Conservation (phyloP, 768 basidiomycete species). For the Chalciporus pseudorubinellus region DNA sequence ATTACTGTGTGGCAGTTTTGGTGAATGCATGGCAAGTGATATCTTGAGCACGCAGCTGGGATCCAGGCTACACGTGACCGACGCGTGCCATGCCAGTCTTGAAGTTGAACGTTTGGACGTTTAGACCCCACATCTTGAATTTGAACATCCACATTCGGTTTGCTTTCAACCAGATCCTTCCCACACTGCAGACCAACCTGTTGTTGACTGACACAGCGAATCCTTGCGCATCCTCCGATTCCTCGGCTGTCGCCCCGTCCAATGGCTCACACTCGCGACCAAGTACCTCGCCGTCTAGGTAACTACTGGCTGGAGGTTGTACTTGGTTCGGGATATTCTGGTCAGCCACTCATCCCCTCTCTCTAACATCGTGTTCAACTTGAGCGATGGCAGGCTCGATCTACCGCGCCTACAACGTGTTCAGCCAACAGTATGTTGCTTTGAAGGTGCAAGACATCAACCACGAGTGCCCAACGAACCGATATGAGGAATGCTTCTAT, state of each 20-base stretch:
- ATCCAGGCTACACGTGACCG: constrained; percentile 22
- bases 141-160: neutral
- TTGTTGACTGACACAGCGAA: neutral
- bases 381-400: constrained; percentile 57
- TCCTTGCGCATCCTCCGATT: neutral
- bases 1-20: neutral
- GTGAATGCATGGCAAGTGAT: no score
- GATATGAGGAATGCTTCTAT: constrained; percentile 66
- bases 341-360: constrained; percentile 35
- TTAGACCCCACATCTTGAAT: neutral
- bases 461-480: constrained; percentile 75
- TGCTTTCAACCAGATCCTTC: neutral
- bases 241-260: neutral
- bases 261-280: constrained; percentile 16
- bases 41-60: neutral
- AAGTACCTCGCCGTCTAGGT: constrained; percentile 41
- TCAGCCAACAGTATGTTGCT: constrained; percentile 60
- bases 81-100: constrained; percentile 13
- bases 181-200: no score
- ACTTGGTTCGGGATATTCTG: constrained; percentile 78
- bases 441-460: constrained; percentile 70
- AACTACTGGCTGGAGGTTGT: constrained; percentile 62
- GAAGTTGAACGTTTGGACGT: neutral
- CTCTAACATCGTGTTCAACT: neutral
- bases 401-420: constrained; percentile 57